A percentile compares a stretch with the other conserved stretches of the same genome.
phyloP scores from a whole-genome alignment of 179 eudicot genomes.

The Pouteria campechiana region DNA sequence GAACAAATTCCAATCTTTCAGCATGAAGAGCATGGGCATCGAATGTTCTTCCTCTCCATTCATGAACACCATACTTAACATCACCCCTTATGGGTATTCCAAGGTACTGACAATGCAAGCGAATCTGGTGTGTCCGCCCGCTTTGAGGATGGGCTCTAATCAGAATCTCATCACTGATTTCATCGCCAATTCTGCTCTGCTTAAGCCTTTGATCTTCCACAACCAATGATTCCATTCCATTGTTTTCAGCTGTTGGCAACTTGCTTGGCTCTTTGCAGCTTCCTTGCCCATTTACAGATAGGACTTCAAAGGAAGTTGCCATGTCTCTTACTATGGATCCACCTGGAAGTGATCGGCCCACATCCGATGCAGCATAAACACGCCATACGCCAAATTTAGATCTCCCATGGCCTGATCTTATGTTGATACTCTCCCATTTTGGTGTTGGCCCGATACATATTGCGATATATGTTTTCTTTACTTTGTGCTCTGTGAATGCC shows the following conservation, averaged over 20 bases:
- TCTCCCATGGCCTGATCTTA: conserved; percentile 91
- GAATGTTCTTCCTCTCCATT: conserved; percentile 65
- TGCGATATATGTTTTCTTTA: conserved; percentile 74
- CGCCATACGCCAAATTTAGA: conserved; percentile 95
- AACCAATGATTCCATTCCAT: conserved; percentile 19
- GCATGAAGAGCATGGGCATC: conserved; percentile 88
- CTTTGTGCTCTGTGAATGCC: conserved; percentile 91
- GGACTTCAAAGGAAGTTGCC: conserved; percentile 70
- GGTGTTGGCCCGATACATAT: conserved; percentile 61
- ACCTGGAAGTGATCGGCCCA: conserved; percentile 63
- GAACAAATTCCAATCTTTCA: conserved; percentile 72
- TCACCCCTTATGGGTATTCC: conserved; percentile 85
- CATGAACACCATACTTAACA: conserved; percentile 85
- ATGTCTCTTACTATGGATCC: conserved; percentile 74
- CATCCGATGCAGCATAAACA: conserved; percentile 78
- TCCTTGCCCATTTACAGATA: conserved; percentile 43
- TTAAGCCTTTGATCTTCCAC: conserved; percentile 55
- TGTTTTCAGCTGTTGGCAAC: conserved; percentile 8
- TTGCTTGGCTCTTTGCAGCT: conserved; percentile 12
- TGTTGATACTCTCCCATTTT: conserved; percentile 40
- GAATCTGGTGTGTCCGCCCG: conserved; percentile 96
- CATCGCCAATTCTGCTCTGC: conserved; percentile 9
- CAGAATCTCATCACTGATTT: conserved; percentile 47
- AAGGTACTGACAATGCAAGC: conserved; percentile 92
- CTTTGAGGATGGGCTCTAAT: conserved; percentile 82